phyloP scores from a whole-genome alignment of 495 filamentous ascomycete genomes.

The Lasiosphaeria miniovina region DNA sequence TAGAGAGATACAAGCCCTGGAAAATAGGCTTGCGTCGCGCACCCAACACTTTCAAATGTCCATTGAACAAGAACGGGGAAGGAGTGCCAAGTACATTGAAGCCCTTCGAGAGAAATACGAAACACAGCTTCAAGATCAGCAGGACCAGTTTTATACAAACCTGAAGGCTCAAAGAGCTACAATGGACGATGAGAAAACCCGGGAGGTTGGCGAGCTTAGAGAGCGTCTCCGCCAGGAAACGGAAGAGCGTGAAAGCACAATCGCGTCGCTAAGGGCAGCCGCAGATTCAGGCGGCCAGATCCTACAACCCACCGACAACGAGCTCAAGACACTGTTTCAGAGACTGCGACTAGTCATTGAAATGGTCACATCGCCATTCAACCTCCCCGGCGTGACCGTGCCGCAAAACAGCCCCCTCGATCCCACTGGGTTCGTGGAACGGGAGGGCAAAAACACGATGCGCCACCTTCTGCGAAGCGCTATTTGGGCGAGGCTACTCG shows the following conservation, averaged over 20 bases:
- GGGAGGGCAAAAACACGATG: conserved; percentile 6
- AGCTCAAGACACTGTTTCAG: conserved; percentile 22
- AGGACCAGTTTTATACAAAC: neutral
- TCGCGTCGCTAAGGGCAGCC: neutral
- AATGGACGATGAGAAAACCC: neutral
- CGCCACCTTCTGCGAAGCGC: conserved; percentile 21
- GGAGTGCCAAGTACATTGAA: neutral
- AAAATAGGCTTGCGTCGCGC: neutral
- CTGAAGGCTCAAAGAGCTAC: neutral
- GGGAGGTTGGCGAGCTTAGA: neutral
- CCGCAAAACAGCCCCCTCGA: conserved; percentile 11
- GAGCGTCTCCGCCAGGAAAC: neutral
- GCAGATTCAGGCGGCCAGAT: conserved; percentile 13
- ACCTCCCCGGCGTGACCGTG: conserved; percentile 8
- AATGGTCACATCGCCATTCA: conserved; percentile 15
- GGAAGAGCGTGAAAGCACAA: conserved; percentile 1
- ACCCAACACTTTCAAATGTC: neutral
- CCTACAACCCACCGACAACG: conserved; percentile 22
- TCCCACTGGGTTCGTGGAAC: conserved; percentile 10
- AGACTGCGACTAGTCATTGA: conserved; percentile 21
- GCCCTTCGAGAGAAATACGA: neutral
- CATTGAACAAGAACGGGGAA: neutral
- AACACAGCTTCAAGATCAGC: neutral
- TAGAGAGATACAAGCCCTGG: too few relatives aligned
- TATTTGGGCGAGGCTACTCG: conserved; percentile 24